These are phyloP conservation scores for Suillus bovinus DNA, from an alignment of 768 basidiomycete genomes.

Conservation along the genomic window DNA sequence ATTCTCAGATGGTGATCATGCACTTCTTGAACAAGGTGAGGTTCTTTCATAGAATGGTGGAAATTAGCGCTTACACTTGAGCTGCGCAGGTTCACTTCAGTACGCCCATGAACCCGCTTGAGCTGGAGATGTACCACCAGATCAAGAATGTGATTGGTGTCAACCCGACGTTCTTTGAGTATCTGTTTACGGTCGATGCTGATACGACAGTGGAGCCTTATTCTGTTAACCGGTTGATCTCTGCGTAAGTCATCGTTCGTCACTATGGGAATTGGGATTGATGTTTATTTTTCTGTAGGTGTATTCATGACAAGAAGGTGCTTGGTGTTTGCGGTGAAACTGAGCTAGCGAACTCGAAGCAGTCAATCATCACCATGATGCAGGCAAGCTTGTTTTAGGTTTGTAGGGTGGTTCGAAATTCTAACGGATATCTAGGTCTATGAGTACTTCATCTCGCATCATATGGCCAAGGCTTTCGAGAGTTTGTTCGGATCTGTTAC, in stretches of 20 bases:
- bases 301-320: constrained; percentile 95
- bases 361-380: constrained; percentile 97
- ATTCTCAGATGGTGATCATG: constrained; percentile 95
- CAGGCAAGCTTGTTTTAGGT: constrained; percentile 51
- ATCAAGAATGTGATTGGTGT: constrained; percentile 99
- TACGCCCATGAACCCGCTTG: constrained; percentile 92
- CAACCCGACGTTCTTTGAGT: constrained; percentile 98
- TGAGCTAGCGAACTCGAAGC: constrained; percentile 87
- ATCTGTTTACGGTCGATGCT: constrained; percentile 89
- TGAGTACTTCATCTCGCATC: constrained; percentile 99
- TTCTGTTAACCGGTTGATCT: constrained; percentile 88
- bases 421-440: constrained; percentile 63
- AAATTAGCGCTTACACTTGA: background rate
- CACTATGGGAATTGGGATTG: background rate
- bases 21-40: constrained; percentile 95
- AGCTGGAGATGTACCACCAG: constrained; percentile 98
- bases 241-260: constrained; percentile 64
- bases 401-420: background rate
- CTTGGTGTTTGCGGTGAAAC: constrained; percentile 97
- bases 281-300: constrained; percentile 46
- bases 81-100: constrained; percentile 86
- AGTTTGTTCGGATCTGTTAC: constrained; percentile 96
- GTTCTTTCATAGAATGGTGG: background rate
- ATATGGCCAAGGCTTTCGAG: constrained; percentile 98
- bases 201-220: constrained; percentile 91